Percentiles rank a stretch among this genome's conserved stretches.
These are phyloP conservation scores for Darksidea phi DNA, from an alignment of 495 filamentous ascomycete species.

Conservation along the genomic window DNA sequence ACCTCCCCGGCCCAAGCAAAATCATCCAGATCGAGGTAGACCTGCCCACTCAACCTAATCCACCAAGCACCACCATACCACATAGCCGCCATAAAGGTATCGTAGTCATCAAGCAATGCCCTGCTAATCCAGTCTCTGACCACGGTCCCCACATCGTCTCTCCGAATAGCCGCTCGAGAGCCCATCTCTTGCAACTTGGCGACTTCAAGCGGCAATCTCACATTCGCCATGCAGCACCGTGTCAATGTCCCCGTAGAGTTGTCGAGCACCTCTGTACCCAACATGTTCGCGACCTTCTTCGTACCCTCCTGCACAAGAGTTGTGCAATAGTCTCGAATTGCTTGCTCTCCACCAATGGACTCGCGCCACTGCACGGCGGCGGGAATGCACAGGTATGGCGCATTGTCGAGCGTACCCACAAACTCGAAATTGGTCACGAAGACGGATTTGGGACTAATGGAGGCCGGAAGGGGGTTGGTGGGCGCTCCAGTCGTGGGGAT, in stretches of 20 bases:
- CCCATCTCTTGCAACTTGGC: conserved; percentile 17
- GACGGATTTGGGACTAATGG: conserved; percentile 49
- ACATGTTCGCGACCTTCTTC: conserved; percentile 49
- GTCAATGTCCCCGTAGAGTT: conserved; percentile 49
- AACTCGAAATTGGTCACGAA: conserved; percentile 78
- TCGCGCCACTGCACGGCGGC: conserved; percentile 67
- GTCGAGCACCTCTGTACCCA: conserved; percentile 69
- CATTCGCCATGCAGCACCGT: conserved; percentile 62
- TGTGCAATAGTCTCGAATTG: conserved; percentile 59
- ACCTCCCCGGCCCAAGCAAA: conserved; percentile 67
- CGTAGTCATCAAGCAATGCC: conserved; percentile 52
- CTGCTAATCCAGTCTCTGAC: conserved; percentile 59
- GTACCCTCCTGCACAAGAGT: conserved; percentile 61
- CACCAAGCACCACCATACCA: conserved; percentile 61
- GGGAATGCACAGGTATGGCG: conserved; percentile 67
- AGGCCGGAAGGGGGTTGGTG: conserved; percentile 62
- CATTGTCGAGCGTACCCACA: conserved; percentile 69
- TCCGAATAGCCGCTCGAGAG: conserved; percentile 24
- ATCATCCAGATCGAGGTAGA: conserved; percentile 74
- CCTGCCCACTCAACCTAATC: conserved; percentile 73
- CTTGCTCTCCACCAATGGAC: conserved; percentile 70
- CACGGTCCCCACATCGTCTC: conserved; percentile 33
- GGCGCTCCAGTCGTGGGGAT: conserved; percentile 41
- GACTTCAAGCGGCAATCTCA: conserved; percentile 65
- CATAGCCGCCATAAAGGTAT: conserved; percentile 68